Conservation (phyloP, 352 stramenopile species). For the Globisporangium splendens region DNA sequence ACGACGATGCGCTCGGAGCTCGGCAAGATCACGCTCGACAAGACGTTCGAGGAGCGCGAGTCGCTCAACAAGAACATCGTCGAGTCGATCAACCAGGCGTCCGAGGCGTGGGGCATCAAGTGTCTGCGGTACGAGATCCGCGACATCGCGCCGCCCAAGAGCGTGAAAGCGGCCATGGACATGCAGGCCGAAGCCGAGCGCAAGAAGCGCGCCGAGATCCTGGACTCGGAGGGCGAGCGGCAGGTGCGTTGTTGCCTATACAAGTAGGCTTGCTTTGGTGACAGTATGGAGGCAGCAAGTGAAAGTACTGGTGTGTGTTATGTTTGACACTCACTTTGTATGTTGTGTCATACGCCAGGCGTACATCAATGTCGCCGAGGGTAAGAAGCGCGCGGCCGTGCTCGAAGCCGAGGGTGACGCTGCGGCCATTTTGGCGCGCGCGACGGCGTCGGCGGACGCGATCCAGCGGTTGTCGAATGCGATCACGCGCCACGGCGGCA, state of each 20-base stretch:
- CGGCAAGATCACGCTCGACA: slow-evolving; percentile 92
- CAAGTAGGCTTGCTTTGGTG: too few species aligned
- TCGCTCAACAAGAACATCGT: slow-evolving; percentile 91
- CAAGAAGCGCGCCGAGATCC: slow-evolving; percentile 89
- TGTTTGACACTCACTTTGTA: not conserved
- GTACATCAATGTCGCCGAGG: slow-evolving; percentile 90
- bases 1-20: slow-evolving; percentile 91
- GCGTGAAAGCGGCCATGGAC: slow-evolving; percentile 89
- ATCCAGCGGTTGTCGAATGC: slow-evolving; percentile 73
- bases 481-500: slow-evolving; percentile 63
- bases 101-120: slow-evolving; percentile 88
- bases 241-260: slow-evolving; percentile 19
- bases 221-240: slow-evolving; percentile 88
- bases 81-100: slow-evolving; percentile 89
- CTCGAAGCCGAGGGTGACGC: slow-evolving; percentile 84
- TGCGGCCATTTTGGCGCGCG: slow-evolving; percentile 77
- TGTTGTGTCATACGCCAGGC: slow-evolving; percentile 15
- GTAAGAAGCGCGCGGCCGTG: slow-evolving; percentile 86
- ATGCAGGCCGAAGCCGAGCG: slow-evolving; percentile 91
- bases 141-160: slow-evolving; percentile 84
- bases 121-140: slow-evolving; percentile 91
- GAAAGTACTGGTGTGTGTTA: not conserved
- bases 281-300: too few species aligned
- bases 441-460: slow-evolving; percentile 76
- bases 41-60: slow-evolving; percentile 92